A percentile compares a stretch with the other conserved stretches of the same genome.
These are phyloP conservation scores for Carex cristatella DNA, from an alignment of 176 grass and related monocot species.

Conservation along the genomic window DNA sequence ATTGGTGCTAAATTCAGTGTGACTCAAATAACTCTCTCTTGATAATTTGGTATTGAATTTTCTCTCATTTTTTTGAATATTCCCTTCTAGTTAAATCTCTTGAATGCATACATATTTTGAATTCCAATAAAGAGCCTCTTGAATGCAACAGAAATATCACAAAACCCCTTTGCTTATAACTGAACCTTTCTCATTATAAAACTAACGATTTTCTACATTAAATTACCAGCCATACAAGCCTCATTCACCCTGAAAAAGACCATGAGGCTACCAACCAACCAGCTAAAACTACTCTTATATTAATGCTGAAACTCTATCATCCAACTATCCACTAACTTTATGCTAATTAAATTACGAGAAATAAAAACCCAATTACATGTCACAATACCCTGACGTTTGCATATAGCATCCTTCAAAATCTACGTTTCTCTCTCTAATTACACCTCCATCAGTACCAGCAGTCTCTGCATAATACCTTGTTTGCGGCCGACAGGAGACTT, in stretches of 20 bases:
- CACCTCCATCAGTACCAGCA: constrained; percentile 46
- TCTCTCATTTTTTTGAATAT: not conserved
- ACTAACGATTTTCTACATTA: constrained; percentile 24
- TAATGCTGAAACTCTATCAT: constrained; percentile 13
- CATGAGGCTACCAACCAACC: constrained; percentile 26
- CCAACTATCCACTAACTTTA: constrained; percentile 23
- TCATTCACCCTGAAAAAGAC: constrained; percentile 13
- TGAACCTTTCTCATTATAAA: constrained; percentile 23
- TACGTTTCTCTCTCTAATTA: constrained; percentile 79
- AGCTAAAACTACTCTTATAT: constrained; percentile 6
- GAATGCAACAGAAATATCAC: not conserved
- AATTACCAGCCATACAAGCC: constrained; percentile 23
- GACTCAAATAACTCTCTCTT: not conserved
- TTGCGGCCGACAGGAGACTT: constrained; percentile 52
- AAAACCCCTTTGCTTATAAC: constrained; percentile 2
- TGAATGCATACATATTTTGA: not conserved
- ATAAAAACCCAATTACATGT: constrained; percentile 45
- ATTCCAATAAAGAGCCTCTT: not conserved
- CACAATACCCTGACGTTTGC: constrained; percentile 83
- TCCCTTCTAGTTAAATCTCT: too few relatives aligned
- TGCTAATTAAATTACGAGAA: constrained; percentile 24
- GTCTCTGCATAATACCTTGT: constrained; percentile 72
- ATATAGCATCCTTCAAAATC: constrained; percentile 76
- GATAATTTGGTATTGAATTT: not conserved
- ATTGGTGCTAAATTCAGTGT: not conserved